These are phyloP conservation scores for Phytophthora multivora DNA, from an alignment of 352 stramenopile species.

Conservation along the genomic window DNA sequence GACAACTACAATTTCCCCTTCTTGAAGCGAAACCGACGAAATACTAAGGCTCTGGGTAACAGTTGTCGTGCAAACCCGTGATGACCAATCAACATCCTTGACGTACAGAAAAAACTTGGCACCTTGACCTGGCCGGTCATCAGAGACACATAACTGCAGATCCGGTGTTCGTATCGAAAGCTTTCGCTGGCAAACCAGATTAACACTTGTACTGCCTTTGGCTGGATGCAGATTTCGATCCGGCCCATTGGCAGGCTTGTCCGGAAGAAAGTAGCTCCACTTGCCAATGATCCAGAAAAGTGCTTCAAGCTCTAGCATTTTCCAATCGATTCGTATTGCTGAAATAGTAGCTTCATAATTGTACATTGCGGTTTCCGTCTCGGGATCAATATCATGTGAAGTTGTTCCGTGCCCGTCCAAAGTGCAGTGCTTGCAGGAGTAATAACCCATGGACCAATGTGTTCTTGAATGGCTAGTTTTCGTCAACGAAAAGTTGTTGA, in stretches of 20 bases:
- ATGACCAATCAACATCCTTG: slow-evolving; percentile 41
- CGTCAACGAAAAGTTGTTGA: slow-evolving; percentile 37
- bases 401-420: slow-evolving; percentile 16
- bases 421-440: slow-evolving; percentile 51
- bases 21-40: slow-evolving; percentile 35
- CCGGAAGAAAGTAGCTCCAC: slow-evolving; percentile 77
- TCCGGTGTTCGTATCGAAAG: slow-evolving; percentile 35
- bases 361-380: slow-evolving; percentile 71
- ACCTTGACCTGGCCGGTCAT: slow-evolving; percentile 26
- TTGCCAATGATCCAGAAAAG: slow-evolving; percentile 75
- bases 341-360: slow-evolving; percentile 61
- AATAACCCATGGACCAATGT: slow-evolving; percentile 49
- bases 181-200: slow-evolving; percentile 38
- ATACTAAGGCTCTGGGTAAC: slow-evolving; percentile 31
- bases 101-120: slow-evolving; percentile 35
- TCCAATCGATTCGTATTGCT: slow-evolving; percentile 52
- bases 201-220: slow-evolving; percentile 23
- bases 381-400: slow-evolving; percentile 21
- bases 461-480: slow-evolving; percentile 60
- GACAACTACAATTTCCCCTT: slow-evolving; percentile 44
- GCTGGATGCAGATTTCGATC: slow-evolving; percentile 39
- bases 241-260: slow-evolving; percentile 24
- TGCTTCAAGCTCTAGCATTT: slow-evolving; percentile 62
- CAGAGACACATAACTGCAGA: slow-evolving; percentile 37
- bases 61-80: slow-evolving; percentile 41